Evolutionary conservation across 1,284 basidiomycete species (phyloP).

Genomic region (Ustilago vetiveriae): DNA sequence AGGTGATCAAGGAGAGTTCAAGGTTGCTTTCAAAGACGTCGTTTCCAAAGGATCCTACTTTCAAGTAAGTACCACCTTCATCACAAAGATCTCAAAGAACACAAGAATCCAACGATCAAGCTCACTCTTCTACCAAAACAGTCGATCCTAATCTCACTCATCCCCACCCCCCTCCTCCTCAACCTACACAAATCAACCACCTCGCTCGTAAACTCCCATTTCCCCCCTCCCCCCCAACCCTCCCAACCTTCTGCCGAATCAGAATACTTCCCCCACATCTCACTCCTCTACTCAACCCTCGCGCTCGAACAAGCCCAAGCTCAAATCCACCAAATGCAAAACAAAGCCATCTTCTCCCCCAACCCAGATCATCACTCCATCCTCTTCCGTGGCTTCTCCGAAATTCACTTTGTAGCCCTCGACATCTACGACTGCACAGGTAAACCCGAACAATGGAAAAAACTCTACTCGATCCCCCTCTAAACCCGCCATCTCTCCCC

Average conservation of each 20-base stretch:
- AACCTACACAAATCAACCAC: slow-evolving; percentile 15
- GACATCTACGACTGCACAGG: slow-evolving; percentile 37
- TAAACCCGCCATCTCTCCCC: neutral
- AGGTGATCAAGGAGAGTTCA: neutral
- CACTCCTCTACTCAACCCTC: slow-evolving; percentile 36
- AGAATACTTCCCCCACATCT: slow-evolving; percentile 46
- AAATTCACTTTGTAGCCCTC: slow-evolving; percentile 10
- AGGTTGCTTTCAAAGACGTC: slow-evolving; percentile 13
- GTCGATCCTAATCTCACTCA: neutral
- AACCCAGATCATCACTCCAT: neutral
- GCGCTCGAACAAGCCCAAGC: slow-evolving; percentile 9
- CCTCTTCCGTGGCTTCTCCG: neutral
- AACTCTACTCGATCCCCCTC: slow-evolving; percentile 12
- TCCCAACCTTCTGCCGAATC: no score
- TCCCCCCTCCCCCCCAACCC: slow-evolving; percentile 11
- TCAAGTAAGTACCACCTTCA: slow-evolving; percentile 8
- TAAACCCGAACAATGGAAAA: slow-evolving; percentile 18
- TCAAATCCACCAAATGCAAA: slow-evolving; percentile 19
- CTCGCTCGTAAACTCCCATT: neutral
- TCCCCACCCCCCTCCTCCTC: slow-evolving; percentile 1
- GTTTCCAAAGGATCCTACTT: slow-evolving; percentile 24
- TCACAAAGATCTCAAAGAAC: no score
- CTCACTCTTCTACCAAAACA: neutral
- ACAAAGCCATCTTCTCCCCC: neutral
- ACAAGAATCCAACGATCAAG: neutral